A percentile compares a stretch with the other conserved stretches of the same genome.
Evolutionary conservation across 148 eudicot genomes (phyloP).

Genomic region (Nepenthes gracilis): DNA sequence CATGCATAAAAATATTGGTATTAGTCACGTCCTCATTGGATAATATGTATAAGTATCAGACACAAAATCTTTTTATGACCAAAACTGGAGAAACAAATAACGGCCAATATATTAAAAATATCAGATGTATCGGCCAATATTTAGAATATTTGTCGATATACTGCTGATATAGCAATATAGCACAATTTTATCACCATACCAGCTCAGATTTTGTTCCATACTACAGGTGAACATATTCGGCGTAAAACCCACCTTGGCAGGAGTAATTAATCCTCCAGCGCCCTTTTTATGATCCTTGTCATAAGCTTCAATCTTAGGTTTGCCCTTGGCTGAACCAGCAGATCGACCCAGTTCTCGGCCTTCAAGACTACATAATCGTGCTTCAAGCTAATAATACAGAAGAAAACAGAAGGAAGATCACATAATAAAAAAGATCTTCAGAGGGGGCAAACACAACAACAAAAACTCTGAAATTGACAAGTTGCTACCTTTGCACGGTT

Average conservation of each 20-base stretch:
- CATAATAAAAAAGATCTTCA: conserved; percentile 2
- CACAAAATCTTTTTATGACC: too few species aligned
- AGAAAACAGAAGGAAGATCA: neutral
- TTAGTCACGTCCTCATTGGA: too few species aligned
- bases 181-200: too few species aligned
- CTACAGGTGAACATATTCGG: neutral
- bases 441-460: neutral
- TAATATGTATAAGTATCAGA: too few species aligned
- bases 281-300: conserved; percentile 87
- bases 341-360: conserved; percentile 77
- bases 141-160: too few species aligned
- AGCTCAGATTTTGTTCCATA: too few species aligned
- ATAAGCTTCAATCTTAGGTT: conserved; percentile 81
- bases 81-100: too few species aligned
- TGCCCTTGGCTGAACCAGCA: conserved; percentile 93
- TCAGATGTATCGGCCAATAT: too few species aligned
- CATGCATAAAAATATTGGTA: too few species aligned
- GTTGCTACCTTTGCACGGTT: conserved; percentile 59
- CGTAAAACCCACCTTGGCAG: conserved; percentile 58
- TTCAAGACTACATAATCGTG: conserved; percentile 74
- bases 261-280: conserved; percentile 65
- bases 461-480: neutral
- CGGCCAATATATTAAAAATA: too few species aligned
- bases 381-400: conserved; percentile 52
- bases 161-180: too few species aligned